A percentile compares a stretch with the other conserved stretches of the same genome.
Evolutionary conservation across 768 basidiomycete species (phyloP).

Genomic region (Strobilomyces dryophilus): DNA sequence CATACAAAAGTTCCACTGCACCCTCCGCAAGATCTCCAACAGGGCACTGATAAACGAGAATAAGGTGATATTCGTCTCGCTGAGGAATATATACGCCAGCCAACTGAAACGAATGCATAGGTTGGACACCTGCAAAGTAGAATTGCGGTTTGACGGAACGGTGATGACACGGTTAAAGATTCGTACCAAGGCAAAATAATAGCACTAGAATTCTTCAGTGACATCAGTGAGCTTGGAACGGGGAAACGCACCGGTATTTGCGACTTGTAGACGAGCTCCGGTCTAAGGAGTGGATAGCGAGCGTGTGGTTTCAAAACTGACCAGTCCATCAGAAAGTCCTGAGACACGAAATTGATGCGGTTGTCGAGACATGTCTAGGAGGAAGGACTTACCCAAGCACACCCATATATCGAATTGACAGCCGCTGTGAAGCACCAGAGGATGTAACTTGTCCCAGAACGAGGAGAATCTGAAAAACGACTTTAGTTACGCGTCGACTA

Average conservation of each 20-base stretch:
- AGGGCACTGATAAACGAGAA: constrained; percentile 65
- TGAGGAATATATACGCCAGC: constrained; percentile 67
- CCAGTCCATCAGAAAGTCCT: constrained; percentile 95
- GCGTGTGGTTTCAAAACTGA: constrained; percentile 61
- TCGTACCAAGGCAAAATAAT: constrained; percentile 77
- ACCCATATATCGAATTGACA: constrained; percentile 65
- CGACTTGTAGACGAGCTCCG: constrained; percentile 70
- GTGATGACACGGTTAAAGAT: background rate
- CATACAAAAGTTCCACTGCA: constrained; percentile 93
- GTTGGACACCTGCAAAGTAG: constrained; percentile 57
- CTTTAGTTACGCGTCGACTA: background rate
- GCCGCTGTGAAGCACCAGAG: constrained; percentile 66
- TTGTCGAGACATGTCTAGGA: background rate
- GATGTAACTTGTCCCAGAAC: constrained; percentile 49
- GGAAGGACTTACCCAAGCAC: constrained; percentile 62
- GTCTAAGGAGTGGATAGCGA: constrained; percentile 61
- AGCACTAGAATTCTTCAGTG: constrained; percentile 42
- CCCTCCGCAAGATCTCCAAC: constrained; percentile 75
- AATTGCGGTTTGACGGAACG: background rate
- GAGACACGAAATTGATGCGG: background rate
- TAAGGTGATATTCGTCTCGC: constrained; percentile 44
- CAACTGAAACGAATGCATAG: constrained; percentile 75
- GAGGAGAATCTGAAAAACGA: constrained; percentile 27
- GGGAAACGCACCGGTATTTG: constrained; percentile 46
- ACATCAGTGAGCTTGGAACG: background rate